These are phyloP conservation scores for Oryza meyeriana DNA, from an alignment of 176 grass and related monocot genomes.

Conservation along the genomic window DNA sequence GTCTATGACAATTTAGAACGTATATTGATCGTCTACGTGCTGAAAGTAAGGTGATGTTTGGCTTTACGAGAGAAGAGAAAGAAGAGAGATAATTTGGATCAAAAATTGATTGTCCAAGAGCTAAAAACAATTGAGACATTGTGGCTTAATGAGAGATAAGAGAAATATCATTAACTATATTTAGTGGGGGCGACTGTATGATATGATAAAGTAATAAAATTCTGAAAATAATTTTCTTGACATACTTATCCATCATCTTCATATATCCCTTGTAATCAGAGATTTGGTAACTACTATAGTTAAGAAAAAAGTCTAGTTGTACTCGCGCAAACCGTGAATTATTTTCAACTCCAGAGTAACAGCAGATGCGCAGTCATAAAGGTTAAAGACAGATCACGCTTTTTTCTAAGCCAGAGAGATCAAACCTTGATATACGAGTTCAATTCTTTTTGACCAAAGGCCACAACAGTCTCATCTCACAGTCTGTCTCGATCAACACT, in stretches of 20 bases:
- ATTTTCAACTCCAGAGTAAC: not conserved
- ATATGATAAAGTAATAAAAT: not conserved
- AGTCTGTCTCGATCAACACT: not conserved
- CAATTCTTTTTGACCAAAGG: conserved; percentile 23
- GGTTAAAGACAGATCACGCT: not conserved
- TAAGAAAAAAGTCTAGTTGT: not conserved
- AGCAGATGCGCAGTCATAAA: not conserved
- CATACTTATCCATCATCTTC: not conserved
- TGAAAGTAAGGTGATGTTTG: too few relatives aligned
- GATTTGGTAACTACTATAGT: too few relatives aligned
- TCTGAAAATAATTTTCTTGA: not conserved
- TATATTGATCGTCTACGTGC: too few relatives aligned
- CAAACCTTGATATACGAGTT: conserved; percentile 16
- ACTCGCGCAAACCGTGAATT: not conserved
- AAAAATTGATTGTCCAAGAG: too few relatives aligned
- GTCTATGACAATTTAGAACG: too few relatives aligned
- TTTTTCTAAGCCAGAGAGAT: not conserved
- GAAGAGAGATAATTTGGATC: too few relatives aligned
- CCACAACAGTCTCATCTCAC: not conserved
- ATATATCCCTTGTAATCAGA: too few relatives aligned
- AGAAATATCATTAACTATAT: too few relatives aligned
- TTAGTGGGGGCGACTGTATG: too few relatives aligned
- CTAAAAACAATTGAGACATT: too few relatives aligned
- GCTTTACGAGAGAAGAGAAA: too few relatives aligned
- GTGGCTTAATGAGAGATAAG: too few relatives aligned